A percentile compares a stretch with the other conserved stretches of the same genome.
These are phyloP conservation scores for Debaryomyces sp. DNA, from an alignment of 1,139 yeast species.

Conservation along the genomic window DNA sequence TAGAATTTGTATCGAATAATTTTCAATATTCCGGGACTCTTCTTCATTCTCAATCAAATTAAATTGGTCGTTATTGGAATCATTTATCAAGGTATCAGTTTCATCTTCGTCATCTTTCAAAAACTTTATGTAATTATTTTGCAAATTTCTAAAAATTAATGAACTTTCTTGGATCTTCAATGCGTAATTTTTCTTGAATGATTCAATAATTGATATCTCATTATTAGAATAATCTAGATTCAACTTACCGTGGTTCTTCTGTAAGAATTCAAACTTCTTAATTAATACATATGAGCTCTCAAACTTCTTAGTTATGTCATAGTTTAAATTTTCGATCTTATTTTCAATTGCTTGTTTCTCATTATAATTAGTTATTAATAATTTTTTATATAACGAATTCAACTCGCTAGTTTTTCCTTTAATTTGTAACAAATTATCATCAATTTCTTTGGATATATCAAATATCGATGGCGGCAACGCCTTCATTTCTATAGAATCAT, in stretches of 20 bases:
- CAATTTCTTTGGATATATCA: slow-evolving; percentile 74
- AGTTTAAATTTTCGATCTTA: slow-evolving; percentile 74
- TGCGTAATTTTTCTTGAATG: slow-evolving; percentile 84
- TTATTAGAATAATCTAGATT: slow-evolving; percentile 39
- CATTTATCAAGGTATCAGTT: slow-evolving; percentile 25
- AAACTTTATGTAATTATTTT: slow-evolving; percentile 82
- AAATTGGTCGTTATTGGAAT: slow-evolving; percentile 13
- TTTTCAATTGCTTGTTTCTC: slow-evolving; percentile 71
- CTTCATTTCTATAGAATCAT: slow-evolving; percentile 46
- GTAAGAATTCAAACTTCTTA: slow-evolving; percentile 62
- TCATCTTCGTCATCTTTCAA: slow-evolving; percentile 70
- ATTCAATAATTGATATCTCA: slow-evolving; percentile 70
- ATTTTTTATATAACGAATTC: slow-evolving; percentile 73
- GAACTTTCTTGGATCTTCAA: slow-evolving; percentile 78
- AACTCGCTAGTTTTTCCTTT: slow-evolving; percentile 56
- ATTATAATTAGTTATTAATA: slow-evolving; percentile 82
- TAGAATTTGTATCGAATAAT: slow-evolving; percentile 43
- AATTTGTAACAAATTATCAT: slow-evolving; percentile 55
- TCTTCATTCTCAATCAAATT: slow-evolving; percentile 48
- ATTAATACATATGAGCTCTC: slow-evolving; percentile 79
- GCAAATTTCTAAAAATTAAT: slow-evolving; percentile 79
- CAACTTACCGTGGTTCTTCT: slow-evolving; percentile 39
- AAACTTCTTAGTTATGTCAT: slow-evolving; percentile 67
- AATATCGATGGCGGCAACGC: slow-evolving; percentile 77
- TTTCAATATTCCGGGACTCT: slow-evolving; percentile 41